Evolutionary conservation across 2,329 filamentous ascomycete species (phyloP).

Genomic region (Atkinsonella texensis): DNA sequence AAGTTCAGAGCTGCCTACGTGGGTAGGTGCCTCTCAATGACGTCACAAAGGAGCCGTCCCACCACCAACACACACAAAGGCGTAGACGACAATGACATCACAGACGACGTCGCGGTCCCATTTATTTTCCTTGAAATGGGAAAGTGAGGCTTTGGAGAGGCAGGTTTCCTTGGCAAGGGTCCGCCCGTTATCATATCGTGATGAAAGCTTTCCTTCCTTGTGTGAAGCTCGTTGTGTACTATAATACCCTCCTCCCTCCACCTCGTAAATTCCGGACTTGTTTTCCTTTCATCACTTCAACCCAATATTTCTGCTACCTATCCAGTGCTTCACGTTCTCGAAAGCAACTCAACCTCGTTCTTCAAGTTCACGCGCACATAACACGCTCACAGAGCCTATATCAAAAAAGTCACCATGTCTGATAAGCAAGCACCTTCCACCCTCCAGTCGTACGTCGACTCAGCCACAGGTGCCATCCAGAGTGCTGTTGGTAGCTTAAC

Average conservation of each 20-base stretch:
- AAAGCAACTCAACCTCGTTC: neutral
- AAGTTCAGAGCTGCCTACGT: neutral
- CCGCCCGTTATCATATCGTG: neutral
- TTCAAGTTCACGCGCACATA: neutral
- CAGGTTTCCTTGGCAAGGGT: slow-evolving; percentile 1
- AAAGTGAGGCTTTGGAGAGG: neutral
- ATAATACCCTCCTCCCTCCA: slow-evolving; percentile 1
- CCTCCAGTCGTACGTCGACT: slow-evolving; percentile 65
- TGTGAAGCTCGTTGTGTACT: neutral
- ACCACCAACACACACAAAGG: neutral
- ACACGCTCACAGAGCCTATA: neutral
- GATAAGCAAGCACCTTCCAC: slow-evolving; percentile 46
- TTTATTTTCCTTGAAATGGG: neutral
- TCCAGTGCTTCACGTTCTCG: neutral
- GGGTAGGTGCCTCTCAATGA: neutral
- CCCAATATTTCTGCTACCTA: neutral
- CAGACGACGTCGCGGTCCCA: neutral
- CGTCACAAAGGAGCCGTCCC: slow-evolving; percentile 4
- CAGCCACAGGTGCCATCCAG: slow-evolving; percentile 61
- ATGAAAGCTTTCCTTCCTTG: neutral
- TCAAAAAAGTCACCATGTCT: slow-evolving; percentile 12
- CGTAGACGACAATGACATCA: slow-evolving; percentile 5
- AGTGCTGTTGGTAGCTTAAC: slow-evolving; percentile 60
- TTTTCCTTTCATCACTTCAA: neutral
- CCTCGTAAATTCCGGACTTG: neutral